Evolutionary conservation across 371 early-diverging fungal genomes (phyloP), one percentile per base, ranked within the genome.

Genomic region (Choanephora cucurbitarum): DNA sequence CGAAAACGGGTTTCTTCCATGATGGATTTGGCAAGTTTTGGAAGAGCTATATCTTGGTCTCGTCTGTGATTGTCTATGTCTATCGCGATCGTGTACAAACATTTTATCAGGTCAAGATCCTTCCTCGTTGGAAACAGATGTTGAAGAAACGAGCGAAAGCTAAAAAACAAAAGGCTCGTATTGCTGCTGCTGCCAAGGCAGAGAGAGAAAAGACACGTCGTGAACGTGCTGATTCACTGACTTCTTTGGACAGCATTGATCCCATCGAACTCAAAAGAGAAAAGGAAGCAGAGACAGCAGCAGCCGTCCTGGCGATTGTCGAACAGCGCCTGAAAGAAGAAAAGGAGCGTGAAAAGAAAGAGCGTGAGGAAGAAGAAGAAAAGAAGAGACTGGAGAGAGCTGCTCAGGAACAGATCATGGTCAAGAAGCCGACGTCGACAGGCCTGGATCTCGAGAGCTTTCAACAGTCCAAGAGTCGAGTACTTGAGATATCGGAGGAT

Each of bases 401-500:
- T 21, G 19, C 34, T 23, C 19, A 49, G 28, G 37, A 21, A 18
- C 48, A 52, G 28, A 28, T 55, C 5, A n/a, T 40, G n/a, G 61
- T 43, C 14, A 50, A 50, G n/a, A 62, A 49, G 42, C 47, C 39
- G n/a, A 23, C 40, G 22, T 55, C 55, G 18, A 58, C 48, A n/a
- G 70, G 70, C 19, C 22, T 75, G 18, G 70, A 75, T 51, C 54
- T 70, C 5, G 53, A 70, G 22, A 60, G 41, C 19, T 72, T 72
- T 39, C 45, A 57, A 31, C 61, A 66, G 34, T 59, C 64, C 1
- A 67, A 64, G 33, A 60, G 72, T 7, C 58, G 53, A 23, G 72
- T 76, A 0, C 62, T 81, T 6, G 60, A 58, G 17, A 43, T 81
- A 32, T 70, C 82, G 5, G 76, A 77, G 8, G 55, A 57, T 3